phyloP scores from a whole-genome alignment of 306 rosid species.

The Luffa aegyptiaca region DNA sequence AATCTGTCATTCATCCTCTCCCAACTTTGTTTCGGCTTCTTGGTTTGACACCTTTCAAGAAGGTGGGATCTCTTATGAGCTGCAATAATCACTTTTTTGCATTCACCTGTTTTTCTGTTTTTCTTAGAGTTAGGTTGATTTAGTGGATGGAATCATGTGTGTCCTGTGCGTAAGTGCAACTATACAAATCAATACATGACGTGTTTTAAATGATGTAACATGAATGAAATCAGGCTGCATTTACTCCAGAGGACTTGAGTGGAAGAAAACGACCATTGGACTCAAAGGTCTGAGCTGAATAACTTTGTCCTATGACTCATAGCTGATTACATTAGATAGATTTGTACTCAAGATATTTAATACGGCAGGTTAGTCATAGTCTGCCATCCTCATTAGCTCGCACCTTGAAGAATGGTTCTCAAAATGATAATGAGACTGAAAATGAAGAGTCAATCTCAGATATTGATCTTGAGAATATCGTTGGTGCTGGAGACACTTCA shows the following conservation, averaged over 20 bases:
- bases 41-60: conserved; percentile 62
- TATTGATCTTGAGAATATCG: conserved; percentile 64
- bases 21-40: conserved; percentile 73
- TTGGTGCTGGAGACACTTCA: conserved; percentile 68
- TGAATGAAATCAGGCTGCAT: conserved; percentile 46
- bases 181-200: background rate
- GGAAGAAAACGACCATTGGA: conserved; percentile 68
- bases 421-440: conserved; percentile 42
- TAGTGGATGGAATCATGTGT: background rate
- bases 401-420: conserved; percentile 35
- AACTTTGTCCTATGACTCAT: conserved; percentile 5
- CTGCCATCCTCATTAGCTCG: conserved; percentile 33
- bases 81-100: background rate
- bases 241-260: conserved; percentile 69
- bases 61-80: conserved; percentile 31
- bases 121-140: background rate
- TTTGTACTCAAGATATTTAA: conserved; percentile 8
- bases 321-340: background rate
- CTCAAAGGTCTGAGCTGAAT: conserved; percentile 31
- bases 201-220: background rate
- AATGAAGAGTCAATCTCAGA: conserved; percentile 60
- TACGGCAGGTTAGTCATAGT: conserved; percentile 33
- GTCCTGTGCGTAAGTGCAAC: background rate
- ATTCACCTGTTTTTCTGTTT: background rate
- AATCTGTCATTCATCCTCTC: conserved; percentile 76